phyloP scores from a whole-genome alignment of 202 grass and related monocot genomes.

The Cymbopogon flexuosus region DNA sequence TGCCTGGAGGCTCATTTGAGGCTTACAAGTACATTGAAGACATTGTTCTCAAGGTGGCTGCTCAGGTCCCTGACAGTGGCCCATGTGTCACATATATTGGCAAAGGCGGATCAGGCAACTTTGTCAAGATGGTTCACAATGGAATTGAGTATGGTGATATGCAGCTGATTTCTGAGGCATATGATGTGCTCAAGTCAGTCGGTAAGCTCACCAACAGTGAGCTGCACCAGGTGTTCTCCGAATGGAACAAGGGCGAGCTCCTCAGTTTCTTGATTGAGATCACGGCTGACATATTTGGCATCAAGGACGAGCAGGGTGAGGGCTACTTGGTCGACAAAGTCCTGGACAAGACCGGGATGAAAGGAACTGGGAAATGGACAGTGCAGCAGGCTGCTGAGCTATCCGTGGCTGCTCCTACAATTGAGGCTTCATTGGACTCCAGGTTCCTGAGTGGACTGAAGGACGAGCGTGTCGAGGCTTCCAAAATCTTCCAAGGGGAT shows the following conservation, averaged over 20 bases:
- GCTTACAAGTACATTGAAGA: conserved; percentile 71
- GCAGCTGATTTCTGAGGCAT: conserved; percentile 80
- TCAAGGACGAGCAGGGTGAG: conserved; percentile 68
- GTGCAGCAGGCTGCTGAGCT: conserved; percentile 86
- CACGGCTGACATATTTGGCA: conserved; percentile 68
- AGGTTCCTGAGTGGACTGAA: conserved; percentile 77
- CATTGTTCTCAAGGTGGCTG: conserved; percentile 65
- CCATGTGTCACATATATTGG: conserved; percentile 70
- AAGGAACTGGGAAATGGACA: conserved; percentile 83
- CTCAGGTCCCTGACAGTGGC: conserved; percentile 62
- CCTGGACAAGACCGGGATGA: conserved; percentile 91
- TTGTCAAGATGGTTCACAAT: conserved; percentile 95
- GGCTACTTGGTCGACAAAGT: conserved; percentile 85
- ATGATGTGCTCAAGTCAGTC: conserved; percentile 75
- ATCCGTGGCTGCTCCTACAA: conserved; percentile 74
- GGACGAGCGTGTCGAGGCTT: conserved; percentile 55
- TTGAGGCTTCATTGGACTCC: conserved; percentile 77
- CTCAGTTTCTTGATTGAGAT: conserved; percentile 89
- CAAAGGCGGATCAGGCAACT: conserved; percentile 72
- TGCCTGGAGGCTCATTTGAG: conserved; percentile 65
- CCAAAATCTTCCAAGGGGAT: conserved; percentile 66
- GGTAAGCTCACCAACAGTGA: conserved; percentile 75
- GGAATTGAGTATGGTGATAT: conserved; percentile 89
- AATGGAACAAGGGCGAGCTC: conserved; percentile 92
- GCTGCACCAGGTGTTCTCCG: conserved; percentile 67